Base-by-base conservation (phyloP, 202 grass and related monocot genomes). In the Carex sylvatica region DNA sequence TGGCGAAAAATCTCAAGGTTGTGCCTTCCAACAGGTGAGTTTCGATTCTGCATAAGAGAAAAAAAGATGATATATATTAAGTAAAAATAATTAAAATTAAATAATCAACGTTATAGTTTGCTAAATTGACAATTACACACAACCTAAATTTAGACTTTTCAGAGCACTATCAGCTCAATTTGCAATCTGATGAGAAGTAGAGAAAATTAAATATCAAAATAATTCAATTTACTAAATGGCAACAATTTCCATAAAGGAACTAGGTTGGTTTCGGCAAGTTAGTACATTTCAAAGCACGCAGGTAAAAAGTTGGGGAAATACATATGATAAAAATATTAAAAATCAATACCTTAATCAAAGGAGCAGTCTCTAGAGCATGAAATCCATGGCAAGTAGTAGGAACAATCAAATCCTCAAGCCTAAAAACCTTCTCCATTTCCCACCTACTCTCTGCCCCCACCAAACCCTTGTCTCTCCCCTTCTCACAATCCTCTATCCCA, bases 311-410 rank as follows among this genome's bases (percentile, higher is more conserved):
- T 22, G 3, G 67, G 9, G 14, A 5, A 63, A 61, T 61, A 24
- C 0, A 28, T 65, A 61, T 12, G 2, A 44, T 18, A 64, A 31
- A 14, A 31, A 2, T 9, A 16, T 2, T 40, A 20, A n/a, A n/a
- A 35, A 62, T 26, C 3, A 19, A 64, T 81, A 95, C 95, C 80
- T 93, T 87, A 33, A 89, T 89, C 0, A 88, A 88, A 0, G 89
- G 19, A 15, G 93, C 80, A 54, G 59, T 42, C 36, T 88, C 51
- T 31, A 89, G 79, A 67, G 95, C 88, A 33, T 88, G 90, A 74
- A 95, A 88, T 11, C 92, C 95, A 89, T 95, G 95, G 78, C 69
- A 89, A n/a, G 92, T 87, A 74, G 84, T 98, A 16, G 86, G 86
- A 75, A 93, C 89, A 85, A 98, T 83, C 20, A 93, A 79, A 79